Conservation (phyloP, 2,329 filamentous ascomycete species). For the Rutstroemia sp. region DNA sequence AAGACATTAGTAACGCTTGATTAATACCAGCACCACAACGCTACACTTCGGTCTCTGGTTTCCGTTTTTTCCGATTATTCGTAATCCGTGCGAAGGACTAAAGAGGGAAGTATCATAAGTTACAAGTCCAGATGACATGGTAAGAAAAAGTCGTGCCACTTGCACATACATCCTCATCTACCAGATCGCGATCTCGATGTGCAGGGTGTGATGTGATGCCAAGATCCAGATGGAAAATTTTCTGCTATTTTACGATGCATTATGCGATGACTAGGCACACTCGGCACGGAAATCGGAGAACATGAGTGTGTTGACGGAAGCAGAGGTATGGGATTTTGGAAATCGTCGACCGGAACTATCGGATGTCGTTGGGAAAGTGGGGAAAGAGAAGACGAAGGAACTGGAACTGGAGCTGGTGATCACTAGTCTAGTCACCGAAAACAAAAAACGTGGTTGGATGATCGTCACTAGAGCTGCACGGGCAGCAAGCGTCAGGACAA, state of each 20-base stretch:
- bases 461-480: neutral
- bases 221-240: neutral
- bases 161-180: neutral
- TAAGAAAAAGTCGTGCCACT: neutral
- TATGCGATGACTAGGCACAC: neutral
- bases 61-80: too few relatives aligned
- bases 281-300: neutral
- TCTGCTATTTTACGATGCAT: neutral
- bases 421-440: neutral
- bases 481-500: neutral
- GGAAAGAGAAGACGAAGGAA: neutral
- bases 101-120: too few relatives aligned
- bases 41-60: too few relatives aligned
- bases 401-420: too few relatives aligned
- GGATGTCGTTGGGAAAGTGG: slow-evolving; percentile 1
- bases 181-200: neutral
- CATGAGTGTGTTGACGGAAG: neutral
- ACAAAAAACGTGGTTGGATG: neutral
- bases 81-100: too few relatives aligned
- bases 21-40: too few relatives aligned
- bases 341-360: neutral
- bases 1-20: too few relatives aligned
- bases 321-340: neutral
- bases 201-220: neutral
- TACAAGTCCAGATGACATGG: neutral